Base-by-base conservation (phyloP, 345 rosid species). In the Eucalyptus sideroxylon region DNA sequence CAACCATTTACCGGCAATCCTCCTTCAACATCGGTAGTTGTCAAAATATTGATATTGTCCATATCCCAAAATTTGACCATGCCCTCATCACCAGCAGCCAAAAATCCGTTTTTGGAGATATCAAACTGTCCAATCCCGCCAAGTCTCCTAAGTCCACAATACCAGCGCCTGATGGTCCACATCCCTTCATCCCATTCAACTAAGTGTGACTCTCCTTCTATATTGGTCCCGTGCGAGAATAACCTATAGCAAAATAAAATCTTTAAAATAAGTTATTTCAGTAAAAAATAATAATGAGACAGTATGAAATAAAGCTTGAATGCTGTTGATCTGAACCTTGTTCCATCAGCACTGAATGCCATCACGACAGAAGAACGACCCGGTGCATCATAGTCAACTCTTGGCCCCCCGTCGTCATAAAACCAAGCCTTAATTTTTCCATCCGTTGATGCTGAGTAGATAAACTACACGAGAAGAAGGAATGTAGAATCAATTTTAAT, bases 361-460 rank as follows among this genome's bases (percentile, higher is more conserved):
- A 96, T 95, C 88, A 90, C 90, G 49, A 95, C 95, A 51, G 96
- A 93, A 45, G 96, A 93, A 65, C 91, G 96, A 40, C 96, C 97
- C 17, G 98, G 98, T 53, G 98, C 97, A 93, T 94, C 95, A 91
- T 95, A 95, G 91, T 96, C 97, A 90, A 92, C 93, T 91, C 94
- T 95, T 51, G 97, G 93, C n/a, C 98, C 95, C 91, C 88, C 0
- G 86, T 91, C 87, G 90, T 93, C 97, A 92, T 93, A 95, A 92
- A 96, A 49, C 97, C 98, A 96, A 86, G 95, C 97, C 91, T 96
- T 96, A 86, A 95, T 93, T 93, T 95, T 95, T 91, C 98, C 98
- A 91, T 96, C 97, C 62, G 92, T 90, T 45, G 98, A 95, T 13
- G 98, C 94, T 88, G 98, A 95, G 92, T 95, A 96, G 90, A 96